Conservation (phyloP, 768 basidiomycete genomes). For the Mycena floridula region DNA sequence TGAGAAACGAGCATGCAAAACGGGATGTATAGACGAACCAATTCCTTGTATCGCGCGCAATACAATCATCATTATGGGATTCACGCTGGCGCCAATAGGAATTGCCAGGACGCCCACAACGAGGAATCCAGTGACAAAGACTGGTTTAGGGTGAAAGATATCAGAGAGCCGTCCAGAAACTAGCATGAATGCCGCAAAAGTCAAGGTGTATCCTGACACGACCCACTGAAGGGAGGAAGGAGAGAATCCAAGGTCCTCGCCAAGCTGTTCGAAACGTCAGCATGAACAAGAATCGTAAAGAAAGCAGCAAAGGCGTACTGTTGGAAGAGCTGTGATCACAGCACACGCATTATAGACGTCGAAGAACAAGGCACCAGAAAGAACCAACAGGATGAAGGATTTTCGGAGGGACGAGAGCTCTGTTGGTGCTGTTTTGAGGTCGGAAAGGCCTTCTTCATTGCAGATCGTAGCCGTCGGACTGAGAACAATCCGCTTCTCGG, state of each 20-base stretch:
- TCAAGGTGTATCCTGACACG: conserved; percentile 2
- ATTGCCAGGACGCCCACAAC: conserved; percentile 6
- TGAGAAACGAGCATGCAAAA: too few species aligned
- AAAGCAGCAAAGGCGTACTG: too few species aligned
- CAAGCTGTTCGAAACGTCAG: too few species aligned
- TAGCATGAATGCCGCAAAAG: conserved; percentile 1
- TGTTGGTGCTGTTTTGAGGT: too few species aligned
- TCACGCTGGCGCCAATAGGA: conserved; percentile 3
- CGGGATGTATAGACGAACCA: conserved; percentile 7
- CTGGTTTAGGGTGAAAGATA: conserved; percentile 9
- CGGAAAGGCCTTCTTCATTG: too few species aligned
- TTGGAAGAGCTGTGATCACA: background rate
- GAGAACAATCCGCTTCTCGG: too few species aligned
- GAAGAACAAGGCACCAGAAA: too few species aligned
- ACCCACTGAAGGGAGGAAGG: conserved; percentile 9
- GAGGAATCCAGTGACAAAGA: conserved; percentile 8
- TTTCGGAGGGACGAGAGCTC: too few species aligned
- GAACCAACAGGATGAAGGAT: too few species aligned
- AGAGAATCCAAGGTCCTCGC: conserved; percentile 5
- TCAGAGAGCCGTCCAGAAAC: too few species aligned
- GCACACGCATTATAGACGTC: background rate
- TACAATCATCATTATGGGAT: conserved; percentile 7
- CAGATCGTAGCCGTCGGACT: too few species aligned
- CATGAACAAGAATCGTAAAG: too few species aligned
- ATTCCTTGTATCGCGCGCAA: conserved; percentile 11